Percentiles rank a stretch among this genome's conserved stretches.
Evolutionary conservation across 805 yeast genomes (phyloP).

Genomic region (Saccharomycopsis sp.): DNA sequence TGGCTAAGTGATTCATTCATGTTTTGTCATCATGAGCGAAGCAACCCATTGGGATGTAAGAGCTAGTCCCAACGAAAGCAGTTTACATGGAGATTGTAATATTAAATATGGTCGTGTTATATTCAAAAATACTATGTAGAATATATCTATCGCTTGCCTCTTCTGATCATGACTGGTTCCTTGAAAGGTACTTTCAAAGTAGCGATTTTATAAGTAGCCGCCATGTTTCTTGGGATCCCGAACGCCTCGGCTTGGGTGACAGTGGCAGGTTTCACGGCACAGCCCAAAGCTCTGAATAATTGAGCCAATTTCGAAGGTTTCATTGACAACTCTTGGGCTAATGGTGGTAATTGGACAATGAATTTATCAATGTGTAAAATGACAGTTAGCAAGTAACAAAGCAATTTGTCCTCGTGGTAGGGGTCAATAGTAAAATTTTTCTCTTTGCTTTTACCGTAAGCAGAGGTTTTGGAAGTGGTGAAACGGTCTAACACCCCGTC

Average conservation of each 20-base stretch:
- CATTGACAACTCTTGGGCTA: constrained; percentile 77
- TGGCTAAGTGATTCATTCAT: too few relatives aligned
- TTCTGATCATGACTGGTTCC: constrained; percentile 73
- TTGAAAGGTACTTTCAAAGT: constrained; percentile 80
- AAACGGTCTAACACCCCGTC: constrained; percentile 69
- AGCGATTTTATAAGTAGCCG: constrained; percentile 70
- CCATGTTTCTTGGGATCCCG: constrained; percentile 54
- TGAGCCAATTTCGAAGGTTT: constrained; percentile 67
- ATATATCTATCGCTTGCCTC: constrained; percentile 47
- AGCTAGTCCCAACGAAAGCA: too few relatives aligned
- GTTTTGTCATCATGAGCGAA: too few relatives aligned
- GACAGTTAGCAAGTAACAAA: constrained; percentile 69
- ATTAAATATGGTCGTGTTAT: too few relatives aligned
- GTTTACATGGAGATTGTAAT: too few relatives aligned
- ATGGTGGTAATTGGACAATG: constrained; percentile 66
- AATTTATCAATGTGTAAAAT: constrained; percentile 72
- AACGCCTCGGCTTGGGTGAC: constrained; percentile 69
- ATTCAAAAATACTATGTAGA: neutral
- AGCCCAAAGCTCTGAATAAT: constrained; percentile 77
- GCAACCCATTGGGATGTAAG: too few relatives aligned
- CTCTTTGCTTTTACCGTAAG: constrained; percentile 59
- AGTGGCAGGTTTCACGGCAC: constrained; percentile 63
- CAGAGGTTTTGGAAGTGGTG: constrained; percentile 57
- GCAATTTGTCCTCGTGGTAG: constrained; percentile 74
- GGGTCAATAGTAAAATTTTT: constrained; percentile 81